Base-by-base conservation (phyloP, 495 filamentous ascomycete species). In the Aspergillus steynii region DNA sequence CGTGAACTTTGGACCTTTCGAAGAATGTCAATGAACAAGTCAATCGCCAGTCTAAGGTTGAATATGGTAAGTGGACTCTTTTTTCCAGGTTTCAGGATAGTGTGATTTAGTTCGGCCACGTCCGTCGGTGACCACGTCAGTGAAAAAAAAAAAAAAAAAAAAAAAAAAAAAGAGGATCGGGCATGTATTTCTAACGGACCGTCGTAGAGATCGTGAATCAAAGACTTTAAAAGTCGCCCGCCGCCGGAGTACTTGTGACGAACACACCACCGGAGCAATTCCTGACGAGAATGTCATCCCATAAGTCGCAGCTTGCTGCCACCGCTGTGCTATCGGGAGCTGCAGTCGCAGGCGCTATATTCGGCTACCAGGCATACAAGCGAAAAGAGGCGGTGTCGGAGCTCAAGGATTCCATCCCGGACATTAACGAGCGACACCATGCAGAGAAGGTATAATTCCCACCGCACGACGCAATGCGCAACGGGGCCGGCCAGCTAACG, bases 311-410 rank as follows among this genome's bases (percentile, higher is more conserved):
- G 73, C 81, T 96, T 53, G 86, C 85, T 26, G 85, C 89, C 15
- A 91, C 90, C 0, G 91, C 91, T 5, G 76, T 93, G 5, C 75
- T 90, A 5, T 93, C 90, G 0, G 91, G 90, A 27, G 85, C 86
- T 42, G 83, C 90, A 31, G 90, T 91, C 29, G 91, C 90, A 9
- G 80, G 83, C 46, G 80, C 85, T 10, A 87, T 96, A 45, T 77
- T 91, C 55, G 85, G 88, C 49, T 90, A 87, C 64, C 91, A 95
- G 67, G 81, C 82, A 56, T 78, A 89, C 45, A 81, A 79, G 53
- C 73, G 87, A 47, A 82, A 82, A 65, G 83, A 85, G 63, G 85
- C 85, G 29, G 75, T 93, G 5, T 77, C 84, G 53, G 78, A 85
- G 47, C 75, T 95, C 50, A 95, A 95, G 66, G 81, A 80, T 60